Conservation (phyloP, 768 basidiomycete species). For the Rhizopogon rudus region DNA sequence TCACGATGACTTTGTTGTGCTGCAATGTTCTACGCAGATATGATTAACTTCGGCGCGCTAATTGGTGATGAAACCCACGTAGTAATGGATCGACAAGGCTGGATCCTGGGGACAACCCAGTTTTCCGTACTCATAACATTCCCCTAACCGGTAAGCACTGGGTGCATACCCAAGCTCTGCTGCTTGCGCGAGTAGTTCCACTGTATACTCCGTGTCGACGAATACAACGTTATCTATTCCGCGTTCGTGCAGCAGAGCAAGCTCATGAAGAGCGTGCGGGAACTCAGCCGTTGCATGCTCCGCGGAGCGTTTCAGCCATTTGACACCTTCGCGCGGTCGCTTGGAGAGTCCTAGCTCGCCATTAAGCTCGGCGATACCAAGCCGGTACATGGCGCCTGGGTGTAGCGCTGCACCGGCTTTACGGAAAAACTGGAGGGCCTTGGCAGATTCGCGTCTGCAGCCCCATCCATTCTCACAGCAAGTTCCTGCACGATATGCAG, state of each 20-base stretch:
- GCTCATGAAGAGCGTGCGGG: conserved; percentile 93
- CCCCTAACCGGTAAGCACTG: conserved; percentile 91
- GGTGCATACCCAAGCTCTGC: conserved; percentile 95
- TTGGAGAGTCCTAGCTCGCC: conserved; percentile 86
- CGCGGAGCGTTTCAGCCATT: conserved; percentile 96
- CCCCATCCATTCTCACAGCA: conserved; percentile 99
- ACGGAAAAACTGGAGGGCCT: conserved; percentile 88
- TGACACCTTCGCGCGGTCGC: conserved; percentile 93
- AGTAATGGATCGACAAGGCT: conserved; percentile 97
- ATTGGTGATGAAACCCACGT: conserved; percentile 58
- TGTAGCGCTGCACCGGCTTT: conserved; percentile 91
- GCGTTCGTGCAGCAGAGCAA: conserved; percentile 91
- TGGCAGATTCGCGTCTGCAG: conserved; percentile 85
- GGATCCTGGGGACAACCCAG: conserved; percentile 98
- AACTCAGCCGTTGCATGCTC: conserved; percentile 94
- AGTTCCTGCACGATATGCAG: conserved; percentile 91
- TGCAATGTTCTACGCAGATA: conserved; percentile 75
- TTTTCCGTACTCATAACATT: conserved; percentile 99
- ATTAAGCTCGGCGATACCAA: conserved; percentile 94
- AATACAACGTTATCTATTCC: conserved; percentile 98
- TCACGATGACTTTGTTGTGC: conserved; percentile 97
- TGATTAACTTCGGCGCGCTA: neutral
- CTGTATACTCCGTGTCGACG: conserved; percentile 93
- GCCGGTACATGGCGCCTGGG: conserved; percentile 93
- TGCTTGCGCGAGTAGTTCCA: conserved; percentile 91